A percentile compares a stretch with the other conserved stretches of the same genome.
phyloP scores from a whole-genome alignment of 768 basidiomycete species.

The Termitomyces sp. region DNA sequence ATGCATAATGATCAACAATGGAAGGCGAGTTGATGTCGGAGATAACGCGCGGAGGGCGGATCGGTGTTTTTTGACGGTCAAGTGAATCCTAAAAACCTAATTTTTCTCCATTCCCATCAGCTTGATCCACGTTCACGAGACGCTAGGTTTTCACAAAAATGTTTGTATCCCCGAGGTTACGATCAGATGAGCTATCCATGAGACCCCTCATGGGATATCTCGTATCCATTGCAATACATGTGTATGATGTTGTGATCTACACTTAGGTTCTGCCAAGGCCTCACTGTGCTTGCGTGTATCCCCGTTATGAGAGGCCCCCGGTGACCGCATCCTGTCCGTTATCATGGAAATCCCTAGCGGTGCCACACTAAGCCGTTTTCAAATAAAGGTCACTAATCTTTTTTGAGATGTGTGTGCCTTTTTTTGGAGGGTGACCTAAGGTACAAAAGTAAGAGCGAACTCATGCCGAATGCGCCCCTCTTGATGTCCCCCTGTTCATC shows the following conservation, averaged over 20 bases:
- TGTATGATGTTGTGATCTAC: conserved; percentile 1
- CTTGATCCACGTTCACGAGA: background rate
- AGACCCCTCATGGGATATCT: conserved; percentile 7
- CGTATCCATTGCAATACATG: background rate
- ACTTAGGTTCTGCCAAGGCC: conserved; percentile 5
- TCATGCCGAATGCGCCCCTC: conserved; percentile 8
- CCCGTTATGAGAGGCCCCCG: conserved; percentile 22
- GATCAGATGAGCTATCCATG: conserved; percentile 12
- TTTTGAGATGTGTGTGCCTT: conserved; percentile 33
- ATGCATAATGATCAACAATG: background rate
- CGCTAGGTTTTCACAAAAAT: background rate
- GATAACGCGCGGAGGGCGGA: conserved; percentile 7
- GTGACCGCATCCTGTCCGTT: conserved; percentile 28
- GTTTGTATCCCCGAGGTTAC: background rate
- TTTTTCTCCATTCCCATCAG: conserved; percentile 3
- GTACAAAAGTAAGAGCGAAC: conserved; percentile 25
- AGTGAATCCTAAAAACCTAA: conserved; percentile 15
- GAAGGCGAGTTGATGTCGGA: conserved; percentile 8
- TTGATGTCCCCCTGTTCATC: conserved; percentile 13
- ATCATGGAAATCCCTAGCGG: conserved; percentile 35
- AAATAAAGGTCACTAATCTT: conserved; percentile 22
- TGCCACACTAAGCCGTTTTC: conserved; percentile 18
- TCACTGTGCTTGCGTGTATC: conserved; percentile 17
- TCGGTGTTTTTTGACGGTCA: background rate
- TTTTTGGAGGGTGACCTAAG: conserved; percentile 20